Percentiles rank a stretch among this genome's conserved stretches.
Evolutionary conservation across 768 basidiomycete genomes (phyloP).

Genomic region (Tricholoma sp.): DNA sequence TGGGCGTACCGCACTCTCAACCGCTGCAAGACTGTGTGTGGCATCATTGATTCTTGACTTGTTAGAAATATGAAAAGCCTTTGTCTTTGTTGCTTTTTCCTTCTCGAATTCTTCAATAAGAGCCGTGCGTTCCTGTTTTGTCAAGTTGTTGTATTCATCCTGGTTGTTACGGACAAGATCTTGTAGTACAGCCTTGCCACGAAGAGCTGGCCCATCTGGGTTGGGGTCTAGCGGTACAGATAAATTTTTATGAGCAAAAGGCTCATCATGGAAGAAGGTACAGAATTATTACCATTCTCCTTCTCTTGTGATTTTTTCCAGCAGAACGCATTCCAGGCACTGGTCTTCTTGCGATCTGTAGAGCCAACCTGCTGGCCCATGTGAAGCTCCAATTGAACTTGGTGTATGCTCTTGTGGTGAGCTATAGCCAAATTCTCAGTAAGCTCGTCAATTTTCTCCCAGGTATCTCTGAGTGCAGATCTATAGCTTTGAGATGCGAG

Average conservation of each 20-base stretch:
- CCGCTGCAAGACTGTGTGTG: background rate
- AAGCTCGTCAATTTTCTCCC: background rate
- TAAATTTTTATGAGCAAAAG: background rate
- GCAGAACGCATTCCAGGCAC: background rate
- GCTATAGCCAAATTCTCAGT: background rate
- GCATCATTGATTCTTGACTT: background rate
- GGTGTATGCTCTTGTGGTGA: conserved; percentile 5
- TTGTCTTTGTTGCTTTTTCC: background rate
- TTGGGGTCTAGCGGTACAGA: background rate
- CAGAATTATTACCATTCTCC: background rate
- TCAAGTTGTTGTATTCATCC: too few relatives aligned
- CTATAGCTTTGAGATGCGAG: background rate
- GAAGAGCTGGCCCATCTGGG: background rate
- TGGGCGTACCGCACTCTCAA: background rate
- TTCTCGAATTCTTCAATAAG: background rate
- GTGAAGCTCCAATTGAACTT: conserved; percentile 2
- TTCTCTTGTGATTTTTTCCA: conserved; percentile 5
- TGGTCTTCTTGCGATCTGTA: conserved; percentile 3
- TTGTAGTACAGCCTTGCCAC: background rate
- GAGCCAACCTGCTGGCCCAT: background rate
- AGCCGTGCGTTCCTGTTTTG: background rate
- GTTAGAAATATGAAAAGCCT: background rate
- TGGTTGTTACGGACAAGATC: background rate
- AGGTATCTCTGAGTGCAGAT: too few relatives aligned
- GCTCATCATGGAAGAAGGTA: background rate